Evolutionary conservation across 257 asterid species (phyloP), one percentile per base, ranked within the genome.

Genomic region (Sherardia arvensis): DNA sequence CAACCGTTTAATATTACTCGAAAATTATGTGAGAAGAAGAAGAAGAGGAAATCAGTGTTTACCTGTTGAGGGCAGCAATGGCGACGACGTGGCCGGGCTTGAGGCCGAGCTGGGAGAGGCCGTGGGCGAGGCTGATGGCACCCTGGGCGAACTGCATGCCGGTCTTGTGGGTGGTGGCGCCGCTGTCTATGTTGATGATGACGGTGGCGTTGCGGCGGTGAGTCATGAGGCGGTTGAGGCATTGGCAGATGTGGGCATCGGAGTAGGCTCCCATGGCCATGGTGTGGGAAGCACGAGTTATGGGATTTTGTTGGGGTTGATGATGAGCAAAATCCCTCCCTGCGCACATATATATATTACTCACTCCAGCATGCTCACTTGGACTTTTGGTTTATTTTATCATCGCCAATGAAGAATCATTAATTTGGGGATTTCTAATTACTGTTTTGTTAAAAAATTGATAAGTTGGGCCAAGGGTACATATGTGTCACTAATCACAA

Each of bases 41-140:
- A 7, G 32, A 30, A 58, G 59, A 64, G 1, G 17, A 36, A 36
- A 83, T 10, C 1, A 1, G 5, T 15, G 27, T 10, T 17, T 30
- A 59, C 98, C 96, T 81, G 90, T 91, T 91, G 68, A 86, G 87
- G 66, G 98, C 92, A 17, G 93, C 88, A 67, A 88, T 77, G 78
- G 95, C 94, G 57, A 91, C 86, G 62, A 88, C 93, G 61, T 86
- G 79, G 6, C 97, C 97, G 53, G 93, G 94, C 70, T 77, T 69
- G 55, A 91, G 65, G 57, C 98, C 98, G 59, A 91, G 80, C 4
- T 76, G 79, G 56, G 71, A 20, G 55, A 91, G 90, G 33, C 95
- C 87, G 61, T 25, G 77, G 36, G 87, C 94, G 49, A 88, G 77
- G 76, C 62, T 28, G 62, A 72, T 14, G 47, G 86, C 93, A 33